Base-by-base conservation (phyloP, 768 basidiomycete species). In the Podaxis sp. region DNA sequence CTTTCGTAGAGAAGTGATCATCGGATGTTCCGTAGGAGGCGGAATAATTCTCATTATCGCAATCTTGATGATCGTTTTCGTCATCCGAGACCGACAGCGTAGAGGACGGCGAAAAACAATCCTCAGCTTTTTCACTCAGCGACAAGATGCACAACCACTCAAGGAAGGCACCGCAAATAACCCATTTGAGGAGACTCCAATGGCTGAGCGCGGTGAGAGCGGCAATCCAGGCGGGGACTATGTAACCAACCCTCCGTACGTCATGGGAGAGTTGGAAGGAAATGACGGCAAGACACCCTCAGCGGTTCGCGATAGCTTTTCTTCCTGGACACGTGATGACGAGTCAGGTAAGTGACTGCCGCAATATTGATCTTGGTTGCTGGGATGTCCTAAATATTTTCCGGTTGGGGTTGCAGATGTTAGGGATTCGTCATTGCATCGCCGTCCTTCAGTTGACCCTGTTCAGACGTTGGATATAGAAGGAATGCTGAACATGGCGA, bases 401-500 rank as follows among this genome's bases (percentile, higher is more conserved):
- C 12, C 11, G 26, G 30, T 48, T 60, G 24, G 26, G 26, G 17
- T 24, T 37, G n/a, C 11, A 61, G 60, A 40, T 28, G 20, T 24
- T 26, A 33, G 24, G 12, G 60, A 58, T 22, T 11, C 33, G 12
- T 33, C 60, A 44, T 17, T 54, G 40, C 40, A 60, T 44, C 60
- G 51, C 13, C 60, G 60, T 26, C 60, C 51, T 26, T 60, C 60
- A 28, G 28, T 44, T 62, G 65, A 62, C 62, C 69, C 33, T 17
- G 72, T 79, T 20, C 71, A 75, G 48, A 78, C 79, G 0, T 64
- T 80, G 13, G 82, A 85, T 65, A 81, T 85, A 56, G 82, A 84
- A 68, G 76, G 80, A 26, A 84, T 85, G 71, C 74, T 87, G 38
- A 81, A 85, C 67, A 79, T 82, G 74, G 82, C 83, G 1, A 77